These are phyloP conservation scores for Aspergillus pseudoterreus DNA, from an alignment of 2,329 filamentous ascomycete genomes.

Conservation along the genomic window DNA sequence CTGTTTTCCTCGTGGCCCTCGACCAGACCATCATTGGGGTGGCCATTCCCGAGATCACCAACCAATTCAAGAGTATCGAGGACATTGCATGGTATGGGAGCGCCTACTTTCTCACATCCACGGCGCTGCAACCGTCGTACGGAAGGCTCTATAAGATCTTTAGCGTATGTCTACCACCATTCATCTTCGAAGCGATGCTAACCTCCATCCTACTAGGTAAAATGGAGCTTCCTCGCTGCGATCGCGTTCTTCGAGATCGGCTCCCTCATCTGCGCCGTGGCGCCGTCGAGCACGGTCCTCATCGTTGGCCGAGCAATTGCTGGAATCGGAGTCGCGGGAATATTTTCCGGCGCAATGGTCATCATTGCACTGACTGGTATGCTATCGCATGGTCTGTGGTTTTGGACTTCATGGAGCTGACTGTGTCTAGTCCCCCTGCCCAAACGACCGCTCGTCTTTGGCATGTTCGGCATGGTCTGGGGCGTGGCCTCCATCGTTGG, in stretches of 20 bases:
- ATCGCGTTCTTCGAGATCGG: constrained; percentile 38
- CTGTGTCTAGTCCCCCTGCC: constrained; percentile 46
- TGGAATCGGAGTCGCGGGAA: constrained; percentile 34
- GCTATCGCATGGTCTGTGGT: not conserved
- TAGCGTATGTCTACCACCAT: constrained; percentile 1
- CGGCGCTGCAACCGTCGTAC: constrained; percentile 6
- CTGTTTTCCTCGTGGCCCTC: constrained; percentile 23
- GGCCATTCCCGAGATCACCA: constrained; percentile 22
- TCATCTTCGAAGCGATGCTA: constrained; percentile 23
- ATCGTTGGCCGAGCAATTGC: constrained; percentile 37
- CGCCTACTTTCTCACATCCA: constrained; percentile 31
- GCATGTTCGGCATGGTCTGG: constrained; percentile 53
- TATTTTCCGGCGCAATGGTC: constrained; percentile 26
- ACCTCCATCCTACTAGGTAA: constrained; percentile 34
- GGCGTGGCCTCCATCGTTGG: constrained; percentile 49
- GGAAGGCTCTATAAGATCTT: constrained; percentile 56
- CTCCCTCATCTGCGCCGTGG: constrained; percentile 35
- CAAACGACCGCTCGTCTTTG: constrained; percentile 45
- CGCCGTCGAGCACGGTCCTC: constrained; percentile 29
- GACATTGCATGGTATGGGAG: constrained; percentile 65
- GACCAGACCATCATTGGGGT: constrained; percentile 11
- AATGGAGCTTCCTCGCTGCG: constrained; percentile 32
- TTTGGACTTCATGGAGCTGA: not conserved
- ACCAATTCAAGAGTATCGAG: constrained; percentile 28
- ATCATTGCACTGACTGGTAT: constrained; percentile 21